Base-by-base conservation (phyloP, 2,329 filamentous ascomycete genomes). In the Calonectria pseudoreteaudii region DNA sequence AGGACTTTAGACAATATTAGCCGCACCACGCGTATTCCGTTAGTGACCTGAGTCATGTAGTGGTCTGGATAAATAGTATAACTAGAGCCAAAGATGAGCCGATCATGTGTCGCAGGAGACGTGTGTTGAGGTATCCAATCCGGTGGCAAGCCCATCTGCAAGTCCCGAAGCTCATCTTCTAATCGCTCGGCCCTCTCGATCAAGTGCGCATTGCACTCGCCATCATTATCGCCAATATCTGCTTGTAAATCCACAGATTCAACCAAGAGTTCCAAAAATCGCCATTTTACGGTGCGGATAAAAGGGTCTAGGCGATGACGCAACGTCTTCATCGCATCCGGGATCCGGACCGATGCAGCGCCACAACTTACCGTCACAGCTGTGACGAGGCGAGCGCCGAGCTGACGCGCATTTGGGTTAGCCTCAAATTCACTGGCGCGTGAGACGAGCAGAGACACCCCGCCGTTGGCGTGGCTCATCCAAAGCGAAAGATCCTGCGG, bases 401-500 rank as follows among this genome's bases (percentile, higher is more conserved):
- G 67, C 14, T 62, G 67, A 31, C 53, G 26, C 3, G 52, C 44
- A 36, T 28, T 52, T 9, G 34, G 67, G 9, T 56, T 49, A 2
- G 38, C 20, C 20, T 11, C n/a, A 18, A 60, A 49, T 18, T n/a
- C 47, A 10, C 62, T 18, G 10, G 53, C 53, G 73, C 69, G 5
- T 75, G 72, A 7, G 72, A 75, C 20, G 66, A 78, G 41, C 68
- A 78, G 10, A 77, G 72, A 28, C 74, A 80, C 44, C 31, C 75
- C 80, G 0, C 79, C 80, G 6, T 74, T 71, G 8, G 79, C 69
- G 18, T 81, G 80, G 44, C 74, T 80, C 68, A 72, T 64, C 75
- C 77, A 79, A 2, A 78, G 66, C 2, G 66, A 41, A 1, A 68
- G 56, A 1, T 58, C 47, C 4, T 28, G n/a, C 3, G 52, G 72